Conservation (phyloP, 1,139 yeast genomes). For the Kazachstania sp. region DNA sequence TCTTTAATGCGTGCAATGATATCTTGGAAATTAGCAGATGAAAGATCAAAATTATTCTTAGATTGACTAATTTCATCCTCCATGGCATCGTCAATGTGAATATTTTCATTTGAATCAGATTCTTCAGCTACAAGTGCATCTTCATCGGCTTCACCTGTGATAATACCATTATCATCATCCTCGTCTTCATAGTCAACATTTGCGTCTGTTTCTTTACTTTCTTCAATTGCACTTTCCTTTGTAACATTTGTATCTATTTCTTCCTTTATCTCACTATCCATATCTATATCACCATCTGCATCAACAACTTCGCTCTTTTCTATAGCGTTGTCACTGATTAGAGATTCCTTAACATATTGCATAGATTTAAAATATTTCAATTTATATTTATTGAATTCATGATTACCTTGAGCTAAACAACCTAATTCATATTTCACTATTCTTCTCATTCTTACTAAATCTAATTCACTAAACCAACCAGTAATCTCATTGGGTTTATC, state of each 20-base stretch:
- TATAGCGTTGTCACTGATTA: constrained; percentile 24
- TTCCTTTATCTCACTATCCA: constrained; percentile 23
- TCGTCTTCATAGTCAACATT: constrained; percentile 23
- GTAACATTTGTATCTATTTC: constrained; percentile 2
- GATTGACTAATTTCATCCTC: constrained; percentile 24
- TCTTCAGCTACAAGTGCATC: constrained; percentile 26
- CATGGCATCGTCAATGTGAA: constrained; percentile 14
- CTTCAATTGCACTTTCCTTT: neutral
- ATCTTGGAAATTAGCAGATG: constrained; percentile 33
- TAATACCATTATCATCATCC: constrained; percentile 31
- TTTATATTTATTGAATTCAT: constrained; percentile 38
- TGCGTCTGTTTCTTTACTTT: neutral
- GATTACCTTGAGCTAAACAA: constrained; percentile 40
- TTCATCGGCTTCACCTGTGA: constrained; percentile 31
- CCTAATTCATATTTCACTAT: constrained; percentile 66
- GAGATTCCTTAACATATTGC: constrained; percentile 29
- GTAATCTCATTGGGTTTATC: constrained; percentile 41
- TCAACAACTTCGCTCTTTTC: constrained; percentile 18
- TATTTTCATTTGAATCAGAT: constrained; percentile 22
- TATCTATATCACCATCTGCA: constrained; percentile 20
- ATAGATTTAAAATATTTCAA: constrained; percentile 32
- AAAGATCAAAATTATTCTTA: constrained; percentile 21
- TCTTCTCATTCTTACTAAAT: constrained; percentile 55
- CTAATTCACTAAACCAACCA: constrained; percentile 71
- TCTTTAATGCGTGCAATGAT: constrained; percentile 34